phyloP scores from a whole-genome alignment of 805 yeast species.

The Myxozyma monticola region DNA sequence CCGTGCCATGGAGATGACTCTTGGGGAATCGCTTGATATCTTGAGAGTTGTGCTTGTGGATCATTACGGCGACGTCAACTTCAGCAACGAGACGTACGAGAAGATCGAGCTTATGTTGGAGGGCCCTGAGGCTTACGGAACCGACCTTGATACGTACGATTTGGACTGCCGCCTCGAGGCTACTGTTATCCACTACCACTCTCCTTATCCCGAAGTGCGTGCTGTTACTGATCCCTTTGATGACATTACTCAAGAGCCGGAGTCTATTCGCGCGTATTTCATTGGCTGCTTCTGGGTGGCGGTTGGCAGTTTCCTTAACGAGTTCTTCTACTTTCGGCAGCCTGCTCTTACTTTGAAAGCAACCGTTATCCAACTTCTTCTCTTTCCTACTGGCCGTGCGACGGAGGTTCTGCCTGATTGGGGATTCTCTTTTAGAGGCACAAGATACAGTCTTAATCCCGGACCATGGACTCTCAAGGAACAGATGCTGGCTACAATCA shows the following conservation, averaged over 20 bases:
- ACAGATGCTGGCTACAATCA: no score
- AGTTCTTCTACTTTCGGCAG: conserved; percentile 59
- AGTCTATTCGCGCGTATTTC: conserved; percentile 55
- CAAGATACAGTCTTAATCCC: conserved; percentile 64
- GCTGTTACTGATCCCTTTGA: no score
- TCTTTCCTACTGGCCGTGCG: conserved; percentile 58
- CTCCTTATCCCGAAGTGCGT: conserved; percentile 63
- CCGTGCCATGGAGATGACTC: conserved; percentile 8
- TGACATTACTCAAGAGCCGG: conserved; percentile 48
- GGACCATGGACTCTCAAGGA: no score
- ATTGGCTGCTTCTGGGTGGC: conserved; percentile 55
- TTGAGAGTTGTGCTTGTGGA: conserved; percentile 43
- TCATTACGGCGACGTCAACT: conserved; percentile 51
- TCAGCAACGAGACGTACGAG: conserved; percentile 37
- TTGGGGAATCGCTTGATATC: conserved; percentile 45
- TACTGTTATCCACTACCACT: conserved; percentile 44
- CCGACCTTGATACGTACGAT: conserved; percentile 9
- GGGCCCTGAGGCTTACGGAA: conserved; percentile 20
- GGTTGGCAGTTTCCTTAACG: conserved; percentile 58
- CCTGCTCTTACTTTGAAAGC: conserved; percentile 59
- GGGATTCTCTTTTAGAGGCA: conserved; percentile 34
- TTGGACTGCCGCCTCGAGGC: conserved; percentile 48
- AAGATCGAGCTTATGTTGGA: conserved; percentile 13
- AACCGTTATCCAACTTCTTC: conserved; percentile 62
- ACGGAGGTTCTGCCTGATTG: conserved; percentile 18